Conservation (phyloP, 441 rosid genomes). For the Euphorbia corollata region DNA sequence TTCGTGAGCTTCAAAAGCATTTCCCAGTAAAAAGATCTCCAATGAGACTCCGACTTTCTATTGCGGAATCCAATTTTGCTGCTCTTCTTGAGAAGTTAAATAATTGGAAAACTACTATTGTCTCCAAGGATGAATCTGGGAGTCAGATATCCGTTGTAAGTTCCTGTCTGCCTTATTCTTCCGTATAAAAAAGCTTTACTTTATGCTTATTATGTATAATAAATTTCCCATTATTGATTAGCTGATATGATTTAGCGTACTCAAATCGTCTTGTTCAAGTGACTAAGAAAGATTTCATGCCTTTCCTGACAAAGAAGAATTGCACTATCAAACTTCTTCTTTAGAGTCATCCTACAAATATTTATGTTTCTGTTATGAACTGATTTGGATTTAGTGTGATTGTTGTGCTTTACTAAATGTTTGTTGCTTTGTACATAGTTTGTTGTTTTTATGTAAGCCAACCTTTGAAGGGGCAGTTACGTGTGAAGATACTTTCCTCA, state of each 20-base stretch:
- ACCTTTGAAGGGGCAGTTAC: neutral
- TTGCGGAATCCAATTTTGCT: slow-evolving; percentile 37
- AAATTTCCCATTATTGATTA: neutral
- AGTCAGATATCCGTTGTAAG: slow-evolving; percentile 66
- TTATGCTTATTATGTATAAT: neutral
- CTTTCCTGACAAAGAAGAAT: neutral
- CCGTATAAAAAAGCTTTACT: neutral
- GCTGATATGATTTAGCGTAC: neutral
- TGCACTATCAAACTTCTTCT: neutral
- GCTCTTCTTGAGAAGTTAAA: slow-evolving; percentile 55
- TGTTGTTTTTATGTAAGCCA: neutral
- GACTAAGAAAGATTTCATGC: neutral
- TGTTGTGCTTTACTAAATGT: neutral
- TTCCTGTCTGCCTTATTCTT: slow-evolving; percentile 14
- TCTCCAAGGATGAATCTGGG: slow-evolving; percentile 70
- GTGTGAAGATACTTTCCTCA: neutral
- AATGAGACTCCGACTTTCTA: slow-evolving; percentile 67
- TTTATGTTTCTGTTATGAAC: neutral
- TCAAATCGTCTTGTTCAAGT: neutral
- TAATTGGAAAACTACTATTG: slow-evolving; percentile 52
- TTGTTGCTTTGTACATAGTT: neutral
- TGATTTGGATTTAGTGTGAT: neutral
- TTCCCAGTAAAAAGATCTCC: slow-evolving; percentile 89
- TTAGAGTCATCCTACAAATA: neutral
- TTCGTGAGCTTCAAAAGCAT: slow-evolving; percentile 87